Base-by-base conservation (phyloP, 139 green algal species). In the Trebouxia sp. region DNA sequence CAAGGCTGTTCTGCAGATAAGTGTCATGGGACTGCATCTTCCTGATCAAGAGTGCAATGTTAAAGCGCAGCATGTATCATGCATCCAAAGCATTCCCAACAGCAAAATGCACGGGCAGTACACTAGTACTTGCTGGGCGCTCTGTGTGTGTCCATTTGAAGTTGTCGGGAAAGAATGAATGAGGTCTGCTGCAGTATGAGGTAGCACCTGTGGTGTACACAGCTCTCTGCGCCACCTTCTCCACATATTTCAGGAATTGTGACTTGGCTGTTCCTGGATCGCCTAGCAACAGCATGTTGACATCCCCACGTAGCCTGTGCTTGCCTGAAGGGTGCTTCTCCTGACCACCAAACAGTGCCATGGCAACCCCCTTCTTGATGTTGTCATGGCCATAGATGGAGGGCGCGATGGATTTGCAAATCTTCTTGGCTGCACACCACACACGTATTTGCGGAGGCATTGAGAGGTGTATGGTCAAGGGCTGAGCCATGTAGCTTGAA, bases 241-340 rank as follows among this genome's bases (percentile, higher is more conserved):
- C 95, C 1, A 97, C 85, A 81, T 99, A 99, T 88, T 99, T 99
- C 51, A 99, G 91, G 88, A 99, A 99, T 88, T 99, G 95, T 11
- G 90, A 96, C 88, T 98, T 98, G 72, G 95, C 94, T 8, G 92
- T 95, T 37, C 92, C 97, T 0, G 97, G 97, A 88, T 99, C 97
- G 0, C 97, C 97, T 69, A 99, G 90, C 80, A 99, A 88, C 78
- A 99, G 93, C 84, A 99, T 89, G 87, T 99, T 99, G 92, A 99
- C 99, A 91, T 99, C 97, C 11, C 96, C 96, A 17, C 95, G 80
- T 70, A 98, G 87, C 22, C 92, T 76, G 89, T 96, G 90, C 0
- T 90, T 91, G 70, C 87, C 88, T 5, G 75, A 89, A 41, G 90
- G 87, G 72, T 89, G 86, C 87, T 95, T 95, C 87, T 89, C 86